phyloP scores from a whole-genome alignment of 1,139 yeast genomes.

The Blastobotrys petasosporus region DNA sequence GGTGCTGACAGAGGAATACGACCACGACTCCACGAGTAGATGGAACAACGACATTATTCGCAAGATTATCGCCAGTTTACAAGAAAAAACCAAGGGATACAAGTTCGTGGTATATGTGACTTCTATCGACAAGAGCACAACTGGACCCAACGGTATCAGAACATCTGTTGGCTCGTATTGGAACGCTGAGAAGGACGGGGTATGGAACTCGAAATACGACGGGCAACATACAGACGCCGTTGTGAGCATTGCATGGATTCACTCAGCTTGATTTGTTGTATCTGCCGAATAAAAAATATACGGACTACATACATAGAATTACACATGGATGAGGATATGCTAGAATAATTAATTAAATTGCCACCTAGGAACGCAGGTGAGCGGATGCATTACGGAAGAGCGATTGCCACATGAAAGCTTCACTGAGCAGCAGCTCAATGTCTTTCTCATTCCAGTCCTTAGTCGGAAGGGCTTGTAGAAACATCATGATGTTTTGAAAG shows the following conservation, averaged over 20 bases:
- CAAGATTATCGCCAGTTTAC: constrained; percentile 22
- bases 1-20: constrained; percentile 13
- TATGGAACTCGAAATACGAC: constrained; percentile 27
- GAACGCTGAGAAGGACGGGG: constrained; percentile 34
- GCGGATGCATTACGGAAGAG: constrained; percentile 79
- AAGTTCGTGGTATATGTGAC: constrained; percentile 30
- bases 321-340: background rate
- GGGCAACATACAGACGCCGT: constrained; percentile 22
- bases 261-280: constrained; percentile 13
- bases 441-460: constrained; percentile 81
- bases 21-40: constrained; percentile 15
- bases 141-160: constrained; percentile 28
- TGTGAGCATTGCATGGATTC: constrained; percentile 33
- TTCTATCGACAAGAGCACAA: constrained; percentile 22
- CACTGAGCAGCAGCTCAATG: constrained; percentile 84
- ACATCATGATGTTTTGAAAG: constrained; percentile 88
- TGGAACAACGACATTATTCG: constrained; percentile 22
- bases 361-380: constrained; percentile 19
- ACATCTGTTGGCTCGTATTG: constrained; percentile 31
- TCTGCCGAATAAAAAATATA: background rate
- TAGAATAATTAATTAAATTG: background rate
- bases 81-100: constrained; percentile 26
- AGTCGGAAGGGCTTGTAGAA: constrained; percentile 86
- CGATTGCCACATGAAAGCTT: constrained; percentile 95
- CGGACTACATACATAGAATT: background rate